Evolutionary conservation across 345 rosid genomes (phyloP).

Genomic region (Pseudoturritis turrita): DNA sequence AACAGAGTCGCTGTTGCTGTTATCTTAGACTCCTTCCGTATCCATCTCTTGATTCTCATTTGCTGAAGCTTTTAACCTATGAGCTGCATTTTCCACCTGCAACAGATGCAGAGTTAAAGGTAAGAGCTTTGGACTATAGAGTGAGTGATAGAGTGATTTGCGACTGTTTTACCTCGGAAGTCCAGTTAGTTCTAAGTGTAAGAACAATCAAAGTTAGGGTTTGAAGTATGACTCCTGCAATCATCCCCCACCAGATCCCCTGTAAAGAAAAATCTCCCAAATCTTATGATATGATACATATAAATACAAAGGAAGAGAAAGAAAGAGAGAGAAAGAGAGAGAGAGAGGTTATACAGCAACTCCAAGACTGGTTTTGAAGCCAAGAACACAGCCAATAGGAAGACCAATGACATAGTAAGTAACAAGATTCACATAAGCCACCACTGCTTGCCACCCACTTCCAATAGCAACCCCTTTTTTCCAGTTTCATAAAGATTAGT

Average conservation of each 20-base stretch:
- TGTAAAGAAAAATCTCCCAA: slow-evolving; percentile 12
- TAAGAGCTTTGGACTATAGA: neutral
- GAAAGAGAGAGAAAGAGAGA: neutral
- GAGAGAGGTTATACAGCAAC: slow-evolving; percentile 51
- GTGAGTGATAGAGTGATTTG: neutral
- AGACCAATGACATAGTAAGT: slow-evolving; percentile 86
- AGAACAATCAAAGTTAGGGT: slow-evolving; percentile 57
- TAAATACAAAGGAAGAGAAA: neutral
- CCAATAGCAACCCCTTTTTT: slow-evolving; percentile 89
- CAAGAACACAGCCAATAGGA: slow-evolving; percentile 87
- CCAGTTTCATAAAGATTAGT: neutral
- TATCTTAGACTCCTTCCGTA: slow-evolving; percentile 15
- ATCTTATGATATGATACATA: neutral
- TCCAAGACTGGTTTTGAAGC: slow-evolving; percentile 76
- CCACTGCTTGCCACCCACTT: slow-evolving; percentile 93
- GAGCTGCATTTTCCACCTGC: slow-evolving; percentile 64
- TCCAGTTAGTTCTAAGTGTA: slow-evolving; percentile 78
- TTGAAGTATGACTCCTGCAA: slow-evolving; percentile 64
- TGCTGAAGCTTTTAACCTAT: slow-evolving; percentile 46
- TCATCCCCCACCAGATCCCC: slow-evolving; percentile 99
- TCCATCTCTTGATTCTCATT: slow-evolving; percentile 34
- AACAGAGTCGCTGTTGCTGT: neutral
- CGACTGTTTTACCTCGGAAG: slow-evolving; percentile 47
- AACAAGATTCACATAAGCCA: slow-evolving; percentile 78
- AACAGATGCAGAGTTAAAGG: slow-evolving; percentile 1